phyloP scores from a whole-genome alignment of 768 basidiomycete genomes.

The Russula dissimulans region DNA sequence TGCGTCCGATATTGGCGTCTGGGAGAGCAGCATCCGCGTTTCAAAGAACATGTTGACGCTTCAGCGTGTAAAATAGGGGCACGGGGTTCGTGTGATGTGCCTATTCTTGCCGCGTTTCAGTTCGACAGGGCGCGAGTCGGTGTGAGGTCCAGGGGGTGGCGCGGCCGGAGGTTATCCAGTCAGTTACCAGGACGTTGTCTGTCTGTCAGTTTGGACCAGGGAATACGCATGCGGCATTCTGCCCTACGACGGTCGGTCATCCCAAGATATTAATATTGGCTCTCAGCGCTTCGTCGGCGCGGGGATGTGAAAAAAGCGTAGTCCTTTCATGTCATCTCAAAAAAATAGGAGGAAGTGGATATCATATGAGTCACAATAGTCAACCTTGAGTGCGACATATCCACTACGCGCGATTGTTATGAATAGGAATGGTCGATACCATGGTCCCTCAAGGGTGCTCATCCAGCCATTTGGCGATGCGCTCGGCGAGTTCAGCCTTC shows the following conservation, averaged over 20 bases:
- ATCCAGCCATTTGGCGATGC: slow-evolving; percentile 55
- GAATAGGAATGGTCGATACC: background rate
- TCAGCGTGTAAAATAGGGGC: background rate
- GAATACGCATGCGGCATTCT: no score
- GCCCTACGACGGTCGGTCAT: no score
- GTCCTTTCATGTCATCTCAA: background rate
- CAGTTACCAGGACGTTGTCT: no score
- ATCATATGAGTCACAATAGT: background rate
- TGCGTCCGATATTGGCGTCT: no score
- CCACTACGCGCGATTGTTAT: background rate
- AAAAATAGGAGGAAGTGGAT: background rate
- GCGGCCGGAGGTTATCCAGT: no score
- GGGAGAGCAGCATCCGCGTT: no score
- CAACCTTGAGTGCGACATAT: background rate
- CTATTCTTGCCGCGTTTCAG: background rate
- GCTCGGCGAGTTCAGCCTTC: slow-evolving; percentile 63
- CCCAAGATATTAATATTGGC: no score
- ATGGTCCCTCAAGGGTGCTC: slow-evolving; percentile 21
- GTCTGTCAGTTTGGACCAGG: no score
- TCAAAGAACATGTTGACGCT: no score
- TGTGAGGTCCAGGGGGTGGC: background rate
- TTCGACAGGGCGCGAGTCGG: background rate
- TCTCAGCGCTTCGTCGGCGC: no score
- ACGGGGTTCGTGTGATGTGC: background rate
- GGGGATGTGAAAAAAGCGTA: no score